A percentile compares a stretch with the other conserved stretches of the same genome.
Conservation (phyloP, 2,329 filamentous ascomycete genomes). For the Ophiosphaerella narmari region DNA sequence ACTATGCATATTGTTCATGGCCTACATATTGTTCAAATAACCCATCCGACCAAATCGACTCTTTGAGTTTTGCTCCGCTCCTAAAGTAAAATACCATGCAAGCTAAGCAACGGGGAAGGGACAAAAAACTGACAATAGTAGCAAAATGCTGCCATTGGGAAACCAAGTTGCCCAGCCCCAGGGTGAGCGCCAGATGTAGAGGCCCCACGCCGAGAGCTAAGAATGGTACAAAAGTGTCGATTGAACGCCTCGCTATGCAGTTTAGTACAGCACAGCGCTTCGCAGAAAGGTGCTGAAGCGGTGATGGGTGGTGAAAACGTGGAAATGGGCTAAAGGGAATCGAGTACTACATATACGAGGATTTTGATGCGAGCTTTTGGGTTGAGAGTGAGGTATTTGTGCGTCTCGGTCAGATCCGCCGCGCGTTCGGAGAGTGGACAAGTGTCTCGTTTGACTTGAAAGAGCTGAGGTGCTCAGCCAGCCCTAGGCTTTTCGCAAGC, state of each 20-base stretch:
- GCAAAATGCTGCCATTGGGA: not conserved
- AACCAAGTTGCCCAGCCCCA: not conserved
- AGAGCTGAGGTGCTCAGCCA: constrained; percentile 14
- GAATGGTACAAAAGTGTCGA: constrained; percentile 19
- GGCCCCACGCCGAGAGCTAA: constrained; percentile 24
- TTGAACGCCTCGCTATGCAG: constrained; percentile 42
- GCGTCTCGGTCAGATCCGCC: constrained; percentile 12
- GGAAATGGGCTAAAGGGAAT: not conserved
- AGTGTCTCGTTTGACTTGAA: constrained; percentile 18
- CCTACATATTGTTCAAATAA: no score
- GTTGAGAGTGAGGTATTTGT: not conserved
- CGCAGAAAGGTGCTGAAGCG: not conserved
- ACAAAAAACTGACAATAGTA: not conserved
- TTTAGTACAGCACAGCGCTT: constrained; percentile 20
- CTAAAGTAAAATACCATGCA: not conserved
- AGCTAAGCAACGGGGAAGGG: not conserved
- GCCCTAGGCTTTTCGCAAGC: constrained; percentile 1
- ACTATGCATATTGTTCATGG: no score
- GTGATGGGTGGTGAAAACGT: constrained; percentile 1
- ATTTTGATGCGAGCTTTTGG: not conserved
- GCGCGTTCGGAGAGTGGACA: constrained; percentile 18
- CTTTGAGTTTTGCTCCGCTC: not conserved
- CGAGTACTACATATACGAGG: not conserved
- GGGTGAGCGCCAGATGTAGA: constrained; percentile 8
- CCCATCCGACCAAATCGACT: no score